A percentile compares a stretch with the other conserved stretches of the same genome.
Evolutionary conservation across 2,329 filamentous ascomycete species (phyloP).

Genomic region (Monilinia polystroma): DNA sequence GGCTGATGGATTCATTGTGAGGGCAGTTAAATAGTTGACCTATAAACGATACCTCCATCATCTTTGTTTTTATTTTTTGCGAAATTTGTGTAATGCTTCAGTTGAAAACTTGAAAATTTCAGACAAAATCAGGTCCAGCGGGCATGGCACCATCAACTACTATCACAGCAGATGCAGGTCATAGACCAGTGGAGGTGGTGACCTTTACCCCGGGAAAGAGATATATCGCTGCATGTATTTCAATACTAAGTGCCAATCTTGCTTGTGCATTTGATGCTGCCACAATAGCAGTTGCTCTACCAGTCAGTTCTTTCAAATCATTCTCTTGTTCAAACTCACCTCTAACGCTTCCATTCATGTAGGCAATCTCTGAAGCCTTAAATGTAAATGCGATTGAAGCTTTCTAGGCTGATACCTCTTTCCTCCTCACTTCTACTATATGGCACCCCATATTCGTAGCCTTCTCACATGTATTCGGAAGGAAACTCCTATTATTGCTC

Average conservation of each 20-base stretch:
- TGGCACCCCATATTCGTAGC: conserved; percentile 48
- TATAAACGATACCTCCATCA: background rate
- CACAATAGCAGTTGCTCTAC: conserved; percentile 45
- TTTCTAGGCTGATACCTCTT: conserved; percentile 67
- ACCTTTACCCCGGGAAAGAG: background rate
- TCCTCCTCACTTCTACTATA: conserved; percentile 62
- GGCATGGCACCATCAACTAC: background rate
- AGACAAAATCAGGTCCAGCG: background rate
- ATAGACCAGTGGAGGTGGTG: background rate
- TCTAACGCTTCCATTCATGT: conserved; percentile 17
- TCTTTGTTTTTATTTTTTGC: background rate
- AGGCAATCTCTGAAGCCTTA: conserved; percentile 55
- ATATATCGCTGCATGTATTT: conserved; percentile 14
- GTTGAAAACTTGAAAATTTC: background rate
- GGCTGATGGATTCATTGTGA: background rate
- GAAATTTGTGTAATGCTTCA: background rate
- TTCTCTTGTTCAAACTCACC: conserved; percentile 24
- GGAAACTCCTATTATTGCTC: conserved; percentile 29
- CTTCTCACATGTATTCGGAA: conserved; percentile 33
- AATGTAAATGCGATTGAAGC: conserved; percentile 55
- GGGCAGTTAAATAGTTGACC: background rate
- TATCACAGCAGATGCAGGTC: background rate
- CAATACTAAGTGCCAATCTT: conserved; percentile 39
- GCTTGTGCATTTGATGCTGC: conserved; percentile 66
- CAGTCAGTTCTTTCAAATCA: conserved; percentile 27